Evolutionary conservation across 257 asterid genomes (phyloP).

Genomic region (Nicotiana knightiana): DNA sequence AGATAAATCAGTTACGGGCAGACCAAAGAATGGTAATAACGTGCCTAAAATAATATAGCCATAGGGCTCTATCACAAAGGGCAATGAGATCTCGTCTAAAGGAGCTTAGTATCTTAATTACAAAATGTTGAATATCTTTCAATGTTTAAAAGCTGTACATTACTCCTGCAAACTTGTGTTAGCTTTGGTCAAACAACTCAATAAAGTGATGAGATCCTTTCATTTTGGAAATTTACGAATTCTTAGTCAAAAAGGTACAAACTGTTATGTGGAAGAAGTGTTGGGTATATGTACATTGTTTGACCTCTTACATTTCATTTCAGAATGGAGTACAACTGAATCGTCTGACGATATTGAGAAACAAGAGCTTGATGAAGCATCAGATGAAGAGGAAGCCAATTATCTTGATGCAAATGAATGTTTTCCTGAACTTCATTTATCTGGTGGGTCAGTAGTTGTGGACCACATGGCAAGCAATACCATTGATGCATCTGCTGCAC

Average conservation of each 20-base stretch:
- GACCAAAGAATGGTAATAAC: background rate
- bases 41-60: background rate
- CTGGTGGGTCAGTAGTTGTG: conserved; percentile 29
- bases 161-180: background rate
- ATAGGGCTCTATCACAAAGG: background rate
- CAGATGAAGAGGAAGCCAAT: conserved; percentile 74
- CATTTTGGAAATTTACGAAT: background rate
- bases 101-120: background rate
- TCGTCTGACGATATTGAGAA: conserved; percentile 92
- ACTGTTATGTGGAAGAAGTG: background rate
- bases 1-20: background rate
- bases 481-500: conserved; percentile 19
- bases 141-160: background rate
- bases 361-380: conserved; percentile 82
- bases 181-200: background rate
- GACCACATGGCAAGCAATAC: conserved; percentile 34
- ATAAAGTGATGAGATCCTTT: background rate
- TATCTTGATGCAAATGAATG: conserved; percentile 66
- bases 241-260: background rate
- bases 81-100: background rate
- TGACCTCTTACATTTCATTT: conserved; percentile 14
- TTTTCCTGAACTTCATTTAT: conserved; percentile 41
- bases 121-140: background rate
- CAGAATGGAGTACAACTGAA: conserved; percentile 97
- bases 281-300: background rate